A percentile compares a stretch with the other conserved stretches of the same genome.
Conservation (phyloP, 75 land plant species). For the Azolla pinnata region DNA sequence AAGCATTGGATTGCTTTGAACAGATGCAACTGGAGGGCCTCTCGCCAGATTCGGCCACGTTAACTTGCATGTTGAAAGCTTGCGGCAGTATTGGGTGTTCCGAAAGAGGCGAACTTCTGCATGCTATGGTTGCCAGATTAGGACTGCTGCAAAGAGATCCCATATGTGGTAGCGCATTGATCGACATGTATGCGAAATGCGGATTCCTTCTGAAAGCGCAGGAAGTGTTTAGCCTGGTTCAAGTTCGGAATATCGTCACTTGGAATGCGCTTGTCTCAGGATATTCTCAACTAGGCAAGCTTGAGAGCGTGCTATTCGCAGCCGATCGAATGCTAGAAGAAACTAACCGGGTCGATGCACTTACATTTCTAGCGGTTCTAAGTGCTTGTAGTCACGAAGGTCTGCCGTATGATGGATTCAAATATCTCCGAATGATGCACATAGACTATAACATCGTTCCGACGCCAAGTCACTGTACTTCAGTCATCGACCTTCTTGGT, state of each 20-base stretch:
- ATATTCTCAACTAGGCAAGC: conserved; percentile 50
- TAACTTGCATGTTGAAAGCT: conserved; percentile 23
- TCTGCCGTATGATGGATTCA: conserved; percentile 14
- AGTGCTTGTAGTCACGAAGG: conserved; percentile 32
- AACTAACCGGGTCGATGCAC: conserved; percentile 32
- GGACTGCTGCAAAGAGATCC: not conserved
- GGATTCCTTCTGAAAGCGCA: conserved; percentile 7
- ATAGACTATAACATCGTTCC: conserved; percentile 23
- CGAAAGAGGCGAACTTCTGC: conserved; percentile 20
- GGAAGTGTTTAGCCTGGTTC: not conserved
- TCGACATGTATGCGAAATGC: conserved; percentile 3
- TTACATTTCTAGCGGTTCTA: conserved; percentile 19
- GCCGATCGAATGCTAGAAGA: conserved; percentile 39
- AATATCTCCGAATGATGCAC: conserved; percentile 38
- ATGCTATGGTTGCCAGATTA: not conserved
- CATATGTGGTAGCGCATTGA: not conserved
- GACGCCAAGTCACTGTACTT: conserved; percentile 44
- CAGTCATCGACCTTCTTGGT: conserved; percentile 54
- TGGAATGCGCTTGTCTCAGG: conserved; percentile 47
- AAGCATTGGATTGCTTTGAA: conserved; percentile 28
- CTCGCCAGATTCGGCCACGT: conserved; percentile 39
- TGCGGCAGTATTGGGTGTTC: conserved; percentile 14
- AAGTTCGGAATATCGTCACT: not conserved
- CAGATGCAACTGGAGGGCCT: conserved; percentile 33
- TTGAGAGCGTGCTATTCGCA: conserved; percentile 24